Evolutionary conservation across 2,329 filamentous ascomycete genomes (phyloP), one percentile per base, ranked within the genome.

Genomic region (Orbilia quercus): DNA sequence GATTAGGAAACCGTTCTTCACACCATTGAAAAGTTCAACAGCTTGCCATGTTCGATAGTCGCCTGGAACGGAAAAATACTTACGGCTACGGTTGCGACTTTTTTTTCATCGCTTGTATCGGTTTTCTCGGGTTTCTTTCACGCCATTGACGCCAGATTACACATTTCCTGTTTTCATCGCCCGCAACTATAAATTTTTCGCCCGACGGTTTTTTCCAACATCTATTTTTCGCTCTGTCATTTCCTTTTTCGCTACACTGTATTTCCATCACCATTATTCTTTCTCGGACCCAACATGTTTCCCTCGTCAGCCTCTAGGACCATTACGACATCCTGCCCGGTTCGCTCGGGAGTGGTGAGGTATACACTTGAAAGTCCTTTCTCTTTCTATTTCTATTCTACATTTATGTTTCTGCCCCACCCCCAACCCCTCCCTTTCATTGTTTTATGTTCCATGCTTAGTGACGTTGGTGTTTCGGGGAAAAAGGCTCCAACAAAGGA

Each of bases 271-370:
- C 67, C 40, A 66, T 34, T 66, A 66, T 66, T 73, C 16, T 66
- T 66, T 47, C 55, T 69, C 53, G 69, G 69, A 57, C 69, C 42
- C 69, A 73, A 62, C 69, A 66, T 73, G 69, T 73, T 73, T 62
- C 55, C 69, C 60, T 73, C 60, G 69, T 73, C 69, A 73, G 25
- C 69, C 66, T 73, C 60, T 73, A 60, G 59, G 69, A 73, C 69
- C 54, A 66, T 60, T 45, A 65, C 60, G 48, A 62, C 69, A 38
- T 55, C 50, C 36, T 55, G 22, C 53, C 28, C 42, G 59, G 51
- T 55, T 45, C 66, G 69, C 69, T 73, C 60, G 69, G 69, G 65
- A 73, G 66, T 73, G 69, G 69, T 73, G 69, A 73, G 69, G 69
- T 73, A 73, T 66, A 66, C 48, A 54, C 38, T 51, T 40, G 48